Percentiles rank a stretch among this genome's conserved stretches.
Conservation (phyloP, 768 basidiomycete species). For the Cystoderma amianthinum region DNA sequence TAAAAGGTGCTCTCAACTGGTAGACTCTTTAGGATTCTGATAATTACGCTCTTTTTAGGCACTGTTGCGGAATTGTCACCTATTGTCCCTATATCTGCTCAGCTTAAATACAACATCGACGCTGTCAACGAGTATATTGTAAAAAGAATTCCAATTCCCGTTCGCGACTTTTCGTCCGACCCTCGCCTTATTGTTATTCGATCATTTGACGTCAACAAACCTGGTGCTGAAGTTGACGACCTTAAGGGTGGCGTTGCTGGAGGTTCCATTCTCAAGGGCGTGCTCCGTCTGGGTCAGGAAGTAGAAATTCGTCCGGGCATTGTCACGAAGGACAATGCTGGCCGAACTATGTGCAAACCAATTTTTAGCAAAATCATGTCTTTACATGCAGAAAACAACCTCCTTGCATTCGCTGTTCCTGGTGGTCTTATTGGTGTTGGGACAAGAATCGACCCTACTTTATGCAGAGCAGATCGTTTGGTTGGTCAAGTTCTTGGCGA, state of each 20-base stretch:
- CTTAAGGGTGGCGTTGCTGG: constrained; percentile 98
- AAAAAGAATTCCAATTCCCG: constrained; percentile 90
- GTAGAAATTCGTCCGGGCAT: constrained; percentile 97
- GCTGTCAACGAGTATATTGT: constrained; percentile 99
- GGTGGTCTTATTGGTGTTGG: constrained; percentile 99
- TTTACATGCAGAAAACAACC: constrained; percentile 91
- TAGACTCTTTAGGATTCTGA: not conserved
- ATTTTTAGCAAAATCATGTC: constrained; percentile 90
- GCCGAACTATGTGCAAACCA: constrained; percentile 87
- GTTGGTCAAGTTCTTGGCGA: constrained; percentile 96
- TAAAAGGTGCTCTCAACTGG: constrained; percentile 56
- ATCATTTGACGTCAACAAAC: constrained; percentile 99
- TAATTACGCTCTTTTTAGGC: constrained; percentile 36
- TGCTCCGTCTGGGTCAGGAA: constrained; percentile 84
- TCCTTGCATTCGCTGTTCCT: constrained; percentile 91
- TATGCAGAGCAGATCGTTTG: constrained; percentile 94
- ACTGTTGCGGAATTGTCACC: constrained; percentile 97
- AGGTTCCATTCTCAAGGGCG: constrained; percentile 90
- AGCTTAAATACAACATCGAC: constrained; percentile 98
- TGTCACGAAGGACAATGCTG: constrained; percentile 89
- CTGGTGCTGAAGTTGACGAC: constrained; percentile 94
- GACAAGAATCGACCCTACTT: constrained; percentile 91
- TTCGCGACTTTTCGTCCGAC: constrained; percentile 87
- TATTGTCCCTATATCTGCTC: constrained; percentile 98
- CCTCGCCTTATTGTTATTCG: constrained; percentile 97